A percentile compares a stretch with the other conserved stretches of the same genome.
Evolutionary conservation across 2,329 filamentous ascomycete species (phyloP).

Genomic region (Fusarium sp.): DNA sequence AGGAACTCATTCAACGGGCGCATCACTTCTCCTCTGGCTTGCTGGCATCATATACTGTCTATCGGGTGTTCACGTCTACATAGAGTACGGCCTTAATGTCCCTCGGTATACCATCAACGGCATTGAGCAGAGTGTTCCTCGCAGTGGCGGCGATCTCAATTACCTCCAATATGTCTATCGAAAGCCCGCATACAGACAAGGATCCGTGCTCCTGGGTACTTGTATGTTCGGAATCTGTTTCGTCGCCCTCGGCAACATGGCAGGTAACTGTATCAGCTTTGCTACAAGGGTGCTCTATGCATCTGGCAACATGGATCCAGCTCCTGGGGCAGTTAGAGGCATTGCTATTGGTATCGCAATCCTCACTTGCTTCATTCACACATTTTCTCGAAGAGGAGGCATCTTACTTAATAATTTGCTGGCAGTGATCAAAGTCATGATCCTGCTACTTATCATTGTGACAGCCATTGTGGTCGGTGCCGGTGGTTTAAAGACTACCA

Average conservation of each 20-base stretch:
- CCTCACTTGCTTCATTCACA: conserved; percentile 63
- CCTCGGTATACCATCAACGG: conserved; percentile 58
- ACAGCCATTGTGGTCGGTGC: conserved; percentile 52
- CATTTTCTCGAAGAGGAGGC: conserved; percentile 62
- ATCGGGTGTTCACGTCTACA: conserved; percentile 54
- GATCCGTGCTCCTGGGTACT: conserved; percentile 56
- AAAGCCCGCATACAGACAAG: conserved; percentile 53
- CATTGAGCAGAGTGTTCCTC: conserved; percentile 57
- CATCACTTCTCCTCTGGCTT: conserved; percentile 58
- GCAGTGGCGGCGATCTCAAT: conserved; percentile 63
- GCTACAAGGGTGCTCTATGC: conserved; percentile 57
- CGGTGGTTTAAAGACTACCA: conserved; percentile 39
- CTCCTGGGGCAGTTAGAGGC: conserved; percentile 56
- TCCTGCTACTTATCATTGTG: conserved; percentile 61
- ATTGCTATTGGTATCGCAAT: conserved; percentile 62
- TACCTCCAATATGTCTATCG: conserved; percentile 63
- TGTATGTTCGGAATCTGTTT: conserved; percentile 62
- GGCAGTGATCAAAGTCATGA: conserved; percentile 62
- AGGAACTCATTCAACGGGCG: conserved; percentile 52
- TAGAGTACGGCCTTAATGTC: conserved; percentile 63
- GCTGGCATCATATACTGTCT: conserved; percentile 56
- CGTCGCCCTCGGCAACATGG: conserved; percentile 62
- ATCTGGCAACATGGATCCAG: conserved; percentile 47
- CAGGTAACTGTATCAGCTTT: conserved; percentile 63
- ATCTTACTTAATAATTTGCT: conserved; percentile 66